Percentiles rank a stretch among this genome's conserved stretches.
phyloP scores from a whole-genome alignment of 2,329 filamentous ascomycete species.

The Fusarium citri region DNA sequence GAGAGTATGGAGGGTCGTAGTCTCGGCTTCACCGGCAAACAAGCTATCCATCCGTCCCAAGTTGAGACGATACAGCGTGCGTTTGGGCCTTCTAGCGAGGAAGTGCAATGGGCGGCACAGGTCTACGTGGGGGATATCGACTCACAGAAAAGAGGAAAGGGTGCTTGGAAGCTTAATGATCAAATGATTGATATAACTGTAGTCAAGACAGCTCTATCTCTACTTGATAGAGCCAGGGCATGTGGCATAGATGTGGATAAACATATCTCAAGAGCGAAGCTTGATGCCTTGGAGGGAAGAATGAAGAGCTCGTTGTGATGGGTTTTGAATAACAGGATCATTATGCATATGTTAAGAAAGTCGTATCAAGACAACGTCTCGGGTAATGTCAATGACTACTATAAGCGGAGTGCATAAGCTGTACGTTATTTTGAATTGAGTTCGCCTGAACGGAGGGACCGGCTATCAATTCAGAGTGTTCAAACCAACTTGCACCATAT shows the following conservation, averaged over 20 bases:
- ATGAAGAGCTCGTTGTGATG: not conserved
- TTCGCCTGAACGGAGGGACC: too few species aligned
- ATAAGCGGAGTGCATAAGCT: too few species aligned
- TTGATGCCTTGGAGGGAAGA: not conserved
- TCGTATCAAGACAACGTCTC: too few species aligned
- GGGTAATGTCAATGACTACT: too few species aligned
- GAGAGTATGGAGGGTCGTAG: conserved; percentile 1
- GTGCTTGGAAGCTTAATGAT: conserved; percentile 21
- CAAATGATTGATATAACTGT: conserved; percentile 18
- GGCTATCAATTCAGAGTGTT: too few species aligned
- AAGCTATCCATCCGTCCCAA: conserved; percentile 18
- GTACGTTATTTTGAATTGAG: too few species aligned
- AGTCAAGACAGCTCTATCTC: conserved; percentile 1
- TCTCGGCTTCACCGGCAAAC: conserved; percentile 21
- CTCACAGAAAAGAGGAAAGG: not conserved
- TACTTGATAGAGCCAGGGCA: conserved; percentile 1
- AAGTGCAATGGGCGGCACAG: not conserved
- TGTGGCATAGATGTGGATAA: conserved; percentile 11
- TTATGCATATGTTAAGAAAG: too few species aligned
- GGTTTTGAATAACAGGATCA: too few species aligned
- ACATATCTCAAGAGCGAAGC: not conserved
- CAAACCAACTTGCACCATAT: too few species aligned
- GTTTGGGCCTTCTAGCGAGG: conserved; percentile 2
- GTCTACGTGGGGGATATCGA: conserved; percentile 1
- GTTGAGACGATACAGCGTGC: conserved; percentile 8